Evolutionary conservation across 75 land plant species (phyloP), one percentile per base, ranked within the genome.

Genomic region (Sequoia sempervirens): DNA sequence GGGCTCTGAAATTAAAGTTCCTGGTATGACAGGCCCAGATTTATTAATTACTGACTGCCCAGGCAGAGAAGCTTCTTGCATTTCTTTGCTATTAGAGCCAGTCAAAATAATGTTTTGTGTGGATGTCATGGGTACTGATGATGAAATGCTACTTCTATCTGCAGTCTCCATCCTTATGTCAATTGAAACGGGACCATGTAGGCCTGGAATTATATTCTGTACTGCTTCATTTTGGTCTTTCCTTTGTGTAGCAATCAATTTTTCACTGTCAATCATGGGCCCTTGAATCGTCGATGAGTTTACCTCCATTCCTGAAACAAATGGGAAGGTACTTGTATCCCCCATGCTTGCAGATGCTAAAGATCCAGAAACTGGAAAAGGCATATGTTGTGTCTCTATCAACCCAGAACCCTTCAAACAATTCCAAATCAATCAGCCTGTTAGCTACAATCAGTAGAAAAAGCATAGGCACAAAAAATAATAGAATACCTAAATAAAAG

Each of bases 1-100:
- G 8, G 72, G 73, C 61, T 91, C 92, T 52, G 79, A 28, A 75
- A 50, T 70, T 46, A 69, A 47, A 70, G 81, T 30, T 80, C 87
- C 87, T 79, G 91, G 83, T 38, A 88, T 85, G 17, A 75, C 72
- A 74, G 85, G 84, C 64, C 89, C 92, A 14, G 87, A 88, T 82
- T 52, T 61, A 68, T 88, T 85, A 26, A 80, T 85, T 80, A 87
- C 83, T 43, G 86, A 26, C 8, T 53, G 30, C 34, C 45, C 17
- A 70, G 87, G 80, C 45, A 87, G 84, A 56, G 72, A 61, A 46
- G 64, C 5, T 82, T 86, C 82, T 28, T 14, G n/a, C 26, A 78
- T 78, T 78, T 34, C 82, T 30, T 32, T 80, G 61, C 10, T 32
- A 32, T 80, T 50, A 32, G 82, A 80, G 20, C 40, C 54, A 80